Evolutionary conservation across 768 basidiomycete genomes (phyloP).

Genomic region (Russula abietina): DNA sequence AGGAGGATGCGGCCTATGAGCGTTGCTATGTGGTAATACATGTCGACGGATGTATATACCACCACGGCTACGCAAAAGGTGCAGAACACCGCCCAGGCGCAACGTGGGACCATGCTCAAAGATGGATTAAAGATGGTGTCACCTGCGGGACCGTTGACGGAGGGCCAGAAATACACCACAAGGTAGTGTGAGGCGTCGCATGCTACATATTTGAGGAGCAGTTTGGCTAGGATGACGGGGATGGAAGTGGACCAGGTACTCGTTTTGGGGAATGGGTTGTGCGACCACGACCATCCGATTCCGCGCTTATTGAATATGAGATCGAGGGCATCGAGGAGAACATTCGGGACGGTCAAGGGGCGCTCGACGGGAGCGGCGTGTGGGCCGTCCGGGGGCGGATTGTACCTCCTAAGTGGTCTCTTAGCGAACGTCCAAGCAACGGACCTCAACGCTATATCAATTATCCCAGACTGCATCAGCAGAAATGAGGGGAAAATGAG

Average conservation of each 20-base stretch:
- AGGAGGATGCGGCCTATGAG: constrained; percentile 26
- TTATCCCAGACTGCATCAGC: too few relatives aligned
- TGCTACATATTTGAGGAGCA: constrained; percentile 1
- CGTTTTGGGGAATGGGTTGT: constrained; percentile 1
- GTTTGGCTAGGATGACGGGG: neutral
- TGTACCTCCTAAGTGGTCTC: constrained; percentile 7
- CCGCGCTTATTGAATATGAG: constrained; percentile 19
- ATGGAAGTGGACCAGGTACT: neutral
- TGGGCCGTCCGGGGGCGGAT: neutral
- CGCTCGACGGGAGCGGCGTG: neutral
- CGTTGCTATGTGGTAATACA: constrained; percentile 27
- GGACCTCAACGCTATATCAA: constrained; percentile 2
- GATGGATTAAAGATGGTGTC: constrained; percentile 17
- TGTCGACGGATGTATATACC: constrained; percentile 17
- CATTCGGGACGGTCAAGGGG: neutral
- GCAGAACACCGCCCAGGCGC: neutral
- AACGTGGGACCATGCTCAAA: neutral
- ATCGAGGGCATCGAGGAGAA: constrained; percentile 19
- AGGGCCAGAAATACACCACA: constrained; percentile 4
- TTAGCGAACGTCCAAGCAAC: constrained; percentile 13
- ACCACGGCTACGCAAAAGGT: constrained; percentile 15
- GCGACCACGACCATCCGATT: constrained; percentile 23
- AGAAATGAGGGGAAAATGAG: too few relatives aligned
- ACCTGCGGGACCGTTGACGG: constrained; percentile 1
- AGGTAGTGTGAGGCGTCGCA: constrained; percentile 9